Evolutionary conservation across 768 basidiomycete species (phyloP).

Genomic region (Termitomyces sp.): DNA sequence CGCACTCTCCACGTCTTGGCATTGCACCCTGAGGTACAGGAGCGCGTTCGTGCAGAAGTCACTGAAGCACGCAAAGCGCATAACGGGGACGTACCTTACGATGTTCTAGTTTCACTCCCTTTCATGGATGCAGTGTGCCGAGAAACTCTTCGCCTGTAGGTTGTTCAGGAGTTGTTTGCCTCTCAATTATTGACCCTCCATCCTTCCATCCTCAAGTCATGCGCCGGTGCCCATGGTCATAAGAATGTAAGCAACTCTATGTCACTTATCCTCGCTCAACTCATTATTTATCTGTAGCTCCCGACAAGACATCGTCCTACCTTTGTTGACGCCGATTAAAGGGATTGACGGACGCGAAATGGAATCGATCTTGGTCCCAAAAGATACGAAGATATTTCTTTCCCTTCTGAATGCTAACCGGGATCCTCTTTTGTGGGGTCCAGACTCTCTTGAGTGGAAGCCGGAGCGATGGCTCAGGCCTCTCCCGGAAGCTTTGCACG

Average conservation of each 20-base stretch:
- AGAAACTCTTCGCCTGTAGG: constrained; percentile 19
- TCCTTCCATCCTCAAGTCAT: not conserved
- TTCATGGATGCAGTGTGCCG: not conserved
- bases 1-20: not conserved
- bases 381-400: constrained; percentile 23
- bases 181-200: not conserved
- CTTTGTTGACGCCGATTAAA: constrained; percentile 28
- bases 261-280: not conserved
- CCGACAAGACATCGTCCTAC: constrained; percentile 25
- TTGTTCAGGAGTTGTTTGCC: not conserved
- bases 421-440: constrained; percentile 26
- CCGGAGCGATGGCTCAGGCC: constrained; percentile 31
- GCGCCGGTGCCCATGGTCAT: constrained; percentile 12
- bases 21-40: not conserved
- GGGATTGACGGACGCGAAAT: not conserved
- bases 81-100: not conserved
- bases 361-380: not conserved
- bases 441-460: constrained; percentile 24
- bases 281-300: constrained; percentile 7
- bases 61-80: not conserved
- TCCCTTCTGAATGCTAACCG: constrained; percentile 24
- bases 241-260: constrained; percentile 9
- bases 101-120: not conserved
- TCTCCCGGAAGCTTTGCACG: constrained; percentile 30
- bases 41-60: not conserved